Evolutionary conservation across 768 basidiomycete genomes (phyloP).

Genomic region (Russula lepida): DNA sequence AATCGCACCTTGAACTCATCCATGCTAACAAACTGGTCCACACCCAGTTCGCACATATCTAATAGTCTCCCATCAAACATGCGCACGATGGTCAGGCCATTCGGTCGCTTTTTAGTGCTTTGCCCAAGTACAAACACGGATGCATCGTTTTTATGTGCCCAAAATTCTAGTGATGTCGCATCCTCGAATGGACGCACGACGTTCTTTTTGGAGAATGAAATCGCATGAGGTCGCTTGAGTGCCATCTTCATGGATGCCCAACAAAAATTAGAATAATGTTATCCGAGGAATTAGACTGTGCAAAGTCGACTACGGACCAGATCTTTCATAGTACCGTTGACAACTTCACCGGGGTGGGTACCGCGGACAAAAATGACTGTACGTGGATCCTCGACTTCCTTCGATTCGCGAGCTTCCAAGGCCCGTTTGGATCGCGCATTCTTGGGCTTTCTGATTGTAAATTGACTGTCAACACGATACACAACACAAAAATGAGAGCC

Average conservation of each 20-base stretch:
- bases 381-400: constrained; percentile 82
- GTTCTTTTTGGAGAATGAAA: constrained; percentile 95
- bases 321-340: constrained; percentile 80
- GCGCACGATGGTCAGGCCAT: constrained; percentile 76
- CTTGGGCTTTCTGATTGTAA: constrained; percentile 65
- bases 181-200: constrained; percentile 85
- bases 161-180: constrained; percentile 78
- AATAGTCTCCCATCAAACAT: constrained; percentile 81
- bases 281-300: neutral
- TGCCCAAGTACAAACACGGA: constrained; percentile 85
- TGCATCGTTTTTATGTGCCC: constrained; percentile 90
- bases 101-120: constrained; percentile 89
- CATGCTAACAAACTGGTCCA: constrained; percentile 77
- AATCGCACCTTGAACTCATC: constrained; percentile 67
- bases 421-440: constrained; percentile 93
- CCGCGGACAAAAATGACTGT: constrained; percentile 88
- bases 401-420: constrained; percentile 76
- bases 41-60: constrained; percentile 93
- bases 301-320: constrained; percentile 46
- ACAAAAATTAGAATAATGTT: neutral
- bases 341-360: constrained; percentile 72
- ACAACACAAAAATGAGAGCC: neutral
- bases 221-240: constrained; percentile 82
- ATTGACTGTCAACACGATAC: neutral
- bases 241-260: constrained; percentile 59